A percentile compares a stretch with the other conserved stretches of the same genome.
Conservation (phyloP, 495 filamentous ascomycete species). For the Podospora didyma region DNA sequence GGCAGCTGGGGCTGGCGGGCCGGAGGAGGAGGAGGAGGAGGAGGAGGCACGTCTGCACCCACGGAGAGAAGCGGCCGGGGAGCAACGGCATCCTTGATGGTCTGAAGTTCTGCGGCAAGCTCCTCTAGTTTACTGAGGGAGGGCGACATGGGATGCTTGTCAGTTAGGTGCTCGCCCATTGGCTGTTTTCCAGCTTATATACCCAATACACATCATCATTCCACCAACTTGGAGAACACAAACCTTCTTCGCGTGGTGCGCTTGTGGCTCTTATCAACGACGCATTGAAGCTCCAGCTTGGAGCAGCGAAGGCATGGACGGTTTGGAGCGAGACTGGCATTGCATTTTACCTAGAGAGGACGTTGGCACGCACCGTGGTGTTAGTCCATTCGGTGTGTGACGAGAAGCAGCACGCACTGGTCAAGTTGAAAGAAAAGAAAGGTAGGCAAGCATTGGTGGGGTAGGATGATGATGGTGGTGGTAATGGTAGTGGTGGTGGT, state of each 20-base stretch:
- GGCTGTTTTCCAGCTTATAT: too few species aligned
- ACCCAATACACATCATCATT: too few species aligned
- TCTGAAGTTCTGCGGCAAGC: slow-evolving; percentile 40
- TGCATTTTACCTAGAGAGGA: slow-evolving; percentile 37
- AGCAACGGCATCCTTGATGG: slow-evolving; percentile 41
- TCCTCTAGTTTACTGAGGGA: slow-evolving; percentile 37
- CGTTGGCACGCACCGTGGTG: neutral
- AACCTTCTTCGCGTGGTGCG: slow-evolving; percentile 39
- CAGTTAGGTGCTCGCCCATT: too few species aligned
- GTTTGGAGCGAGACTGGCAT: slow-evolving; percentile 34
- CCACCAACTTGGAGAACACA: too few species aligned
- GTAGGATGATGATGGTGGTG: too few species aligned
- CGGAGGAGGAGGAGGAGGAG: too few species aligned
- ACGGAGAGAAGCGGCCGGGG: slow-evolving; percentile 4
- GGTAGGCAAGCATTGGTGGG: too few species aligned
- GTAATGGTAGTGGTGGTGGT: neutral
- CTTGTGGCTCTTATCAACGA: slow-evolving; percentile 45
- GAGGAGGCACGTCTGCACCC: slow-evolving; percentile 12
- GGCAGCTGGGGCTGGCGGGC: neutral
- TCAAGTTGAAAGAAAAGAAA: too few species aligned
- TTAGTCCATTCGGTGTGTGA: neutral
- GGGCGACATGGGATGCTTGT: neutral
- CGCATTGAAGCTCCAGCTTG: slow-evolving; percentile 40
- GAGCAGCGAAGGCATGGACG: slow-evolving; percentile 40
- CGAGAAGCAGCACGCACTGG: too few species aligned